Base-by-base conservation (phyloP, 2,329 filamentous ascomycete species). In the Lachnellula occidentalis region DNA sequence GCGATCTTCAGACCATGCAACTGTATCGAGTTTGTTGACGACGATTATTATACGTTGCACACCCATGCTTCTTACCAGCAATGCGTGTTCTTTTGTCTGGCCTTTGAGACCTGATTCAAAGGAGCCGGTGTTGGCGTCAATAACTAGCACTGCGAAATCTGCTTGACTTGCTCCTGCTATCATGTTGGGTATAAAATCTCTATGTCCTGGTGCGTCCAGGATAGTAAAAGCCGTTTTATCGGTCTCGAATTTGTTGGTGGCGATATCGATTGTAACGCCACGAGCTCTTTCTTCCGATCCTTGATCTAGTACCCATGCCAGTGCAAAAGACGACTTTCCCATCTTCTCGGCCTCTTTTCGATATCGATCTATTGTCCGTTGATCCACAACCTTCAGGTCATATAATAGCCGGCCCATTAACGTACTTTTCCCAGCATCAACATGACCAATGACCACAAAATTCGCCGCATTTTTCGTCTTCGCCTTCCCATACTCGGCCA, bases 111-210 rank as follows among this genome's bases (percentile, higher is more conserved):
- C 95, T 3, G 90, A 91, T 70, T 99, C 94, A 61, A 97, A 96
- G 34, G 92, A 92, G 34, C 92, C 94, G 0, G 83, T 90, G 55
- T 88, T 87, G 4, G 92, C 88, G 69, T 99, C 94, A 57, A 99
- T 90, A 19, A 99, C 94, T 3, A 99, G 76, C 0, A 99, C 87
- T 0, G 92, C 94, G 71, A 97, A 94, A 69, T 99, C 94, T 9
- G 94, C 95, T 72, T 96, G 92, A 56, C 89, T 94, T 3, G 92
- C 91, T 14, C 94, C 94, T 2, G 92, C 92, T 69, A 99, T 96
- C 94, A 99, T 99, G 70, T 96, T 99, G 0, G 94, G 94, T 19
- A 99, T 91, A 68, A 97, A 99, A 69, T 99, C 94, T 57, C 86
- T 82, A 71, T 99, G 94, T 0, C 94, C 94, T 0, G 94, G 94